Base-by-base conservation (phyloP, 306 rosid species). In the Biancaea sappan region DNA sequence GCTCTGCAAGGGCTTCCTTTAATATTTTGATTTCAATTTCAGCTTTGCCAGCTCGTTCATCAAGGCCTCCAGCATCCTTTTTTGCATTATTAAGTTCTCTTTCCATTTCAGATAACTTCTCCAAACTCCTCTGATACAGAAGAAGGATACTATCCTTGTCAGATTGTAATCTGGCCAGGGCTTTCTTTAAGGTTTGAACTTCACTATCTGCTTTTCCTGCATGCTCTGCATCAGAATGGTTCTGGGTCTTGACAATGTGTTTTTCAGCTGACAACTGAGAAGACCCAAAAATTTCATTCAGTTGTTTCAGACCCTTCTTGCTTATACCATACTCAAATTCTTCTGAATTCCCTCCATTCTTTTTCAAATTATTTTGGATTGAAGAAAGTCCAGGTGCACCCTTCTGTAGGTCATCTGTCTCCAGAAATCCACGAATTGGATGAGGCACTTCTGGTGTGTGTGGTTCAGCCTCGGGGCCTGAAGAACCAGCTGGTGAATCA, bases 31-130 rank as follows among this genome's bases (percentile, higher is more conserved):
- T 82, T 85, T 95, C 99, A 53, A 90, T 92, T 74, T 95, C 99
- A 35, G 96, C 90, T 84, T 92, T 87, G 88, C 92, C 87, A 8
- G 91, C 98, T 74, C 83, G 90, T 62, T 92, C 98, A 66, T 87
- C 86, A 34, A 95, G 98, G 71, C 91, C 86, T 19, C 88, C 88
- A 32, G 92, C 86, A 75, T 76, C 87, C 32, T 72, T 61, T 76
- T 83, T 88, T 6, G 89, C 87, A 79, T 79, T 71, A 65, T 38
- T 69, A 76, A 90, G 88, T 75, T 88, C 92, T 40, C 82, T 84
- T 82, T 87, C 97, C 85, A 86, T 73, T 44, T 80, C 85, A 21
- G 92, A 83, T 60, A 90, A 79, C 57, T 85, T 89, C 81, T 95
- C 94, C 88, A 87, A 71, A 72, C 87, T 84, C 78, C 83, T 78